Evolutionary conservation across 768 basidiomycete species (phyloP), one percentile per base, ranked within the genome.

Genomic region (Podaxis carcinomalis): DNA sequence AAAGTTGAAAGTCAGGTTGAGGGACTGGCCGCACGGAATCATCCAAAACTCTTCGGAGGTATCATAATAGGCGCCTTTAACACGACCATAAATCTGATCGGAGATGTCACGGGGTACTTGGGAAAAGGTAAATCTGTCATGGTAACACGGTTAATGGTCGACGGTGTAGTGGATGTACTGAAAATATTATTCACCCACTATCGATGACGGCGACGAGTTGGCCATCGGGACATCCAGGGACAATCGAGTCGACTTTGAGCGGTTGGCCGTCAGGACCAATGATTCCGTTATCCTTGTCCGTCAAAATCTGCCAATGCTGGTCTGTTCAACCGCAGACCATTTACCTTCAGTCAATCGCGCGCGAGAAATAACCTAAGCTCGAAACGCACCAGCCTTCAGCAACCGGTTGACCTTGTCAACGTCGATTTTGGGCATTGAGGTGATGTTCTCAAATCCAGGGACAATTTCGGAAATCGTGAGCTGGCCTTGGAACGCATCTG

Each of bases 281-380:
- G 51, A 93, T 83, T 25, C 87, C 89, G 49, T 87, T 73, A 57
- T 82, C 68, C 64, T 81, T 79, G 73, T 92, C 89, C 0, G 87
- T 86, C 57, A 87, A 71, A 11, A 85, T 78, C 66, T 91, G 89
- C 90, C 90, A 93, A 71, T 93, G 91, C 73, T 92, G 91, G 67
- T 91, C 88, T 49, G 2, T 25, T 49, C 47, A 14, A 10, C 50
- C 28, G 66, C 57, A 52, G 5, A 57, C 36, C 59, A 56, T 32
- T 32, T 32, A 32, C 6, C 47, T 53, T 57, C 62, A 59, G 21
- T 19, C n/a, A 32, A n/a, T 27, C 2, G 21, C 39, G 5, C 53
- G 21, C 35, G 37, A 1, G 39, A 10, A 36, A 42, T 27, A 61
- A 56, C 28, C 28, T 32, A 32, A 32, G 9, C 6, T 32, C 28